phyloP scores from a whole-genome alignment of 805 yeast genomes.

The Metschnikowia santaceciliae region DNA sequence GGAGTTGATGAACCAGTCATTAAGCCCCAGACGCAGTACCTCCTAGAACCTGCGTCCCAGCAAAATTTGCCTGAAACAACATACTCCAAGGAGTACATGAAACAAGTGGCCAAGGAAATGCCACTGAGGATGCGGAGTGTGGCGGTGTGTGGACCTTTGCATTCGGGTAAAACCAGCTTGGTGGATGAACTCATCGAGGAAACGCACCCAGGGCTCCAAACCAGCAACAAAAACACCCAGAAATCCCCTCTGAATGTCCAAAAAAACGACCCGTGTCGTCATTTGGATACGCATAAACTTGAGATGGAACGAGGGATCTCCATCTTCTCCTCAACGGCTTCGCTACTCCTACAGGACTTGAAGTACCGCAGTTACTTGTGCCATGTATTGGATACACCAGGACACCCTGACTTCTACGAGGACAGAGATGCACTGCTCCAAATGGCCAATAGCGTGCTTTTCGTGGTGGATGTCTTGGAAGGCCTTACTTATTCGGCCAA shows the following conservation, averaged over 20 bases:
- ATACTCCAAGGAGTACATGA: slow-evolving; percentile 63
- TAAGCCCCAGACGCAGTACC: slow-evolving; percentile 44
- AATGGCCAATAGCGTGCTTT: slow-evolving; percentile 59
- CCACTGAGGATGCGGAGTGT: slow-evolving; percentile 72
- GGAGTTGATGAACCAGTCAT: slow-evolving; percentile 57
- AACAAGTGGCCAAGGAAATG: slow-evolving; percentile 37
- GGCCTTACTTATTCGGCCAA: slow-evolving; percentile 63
- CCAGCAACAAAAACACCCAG: slow-evolving; percentile 23
- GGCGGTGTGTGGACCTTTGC: slow-evolving; percentile 73
- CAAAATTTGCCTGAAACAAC: slow-evolving; percentile 51
- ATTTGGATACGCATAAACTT: slow-evolving; percentile 65
- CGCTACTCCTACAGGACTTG: slow-evolving; percentile 54
- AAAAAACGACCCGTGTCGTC: slow-evolving; percentile 46
- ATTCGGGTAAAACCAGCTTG: slow-evolving; percentile 83
- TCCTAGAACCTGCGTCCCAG: slow-evolving; percentile 31
- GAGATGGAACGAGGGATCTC: slow-evolving; percentile 72
- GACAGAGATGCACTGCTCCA: slow-evolving; percentile 59
- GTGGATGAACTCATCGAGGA: slow-evolving; percentile 63
- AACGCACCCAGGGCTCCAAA: slow-evolving; percentile 46
- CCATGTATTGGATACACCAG: slow-evolving; percentile 84
- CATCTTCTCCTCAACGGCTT: slow-evolving; percentile 57
- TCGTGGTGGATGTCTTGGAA: slow-evolving; percentile 83
- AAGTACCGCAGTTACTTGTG: slow-evolving; percentile 50
- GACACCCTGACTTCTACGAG: slow-evolving; percentile 81
- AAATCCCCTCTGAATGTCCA: too few relatives aligned